Conservation (phyloP, 345 rosid species). For the Heritiera fomes region DNA sequence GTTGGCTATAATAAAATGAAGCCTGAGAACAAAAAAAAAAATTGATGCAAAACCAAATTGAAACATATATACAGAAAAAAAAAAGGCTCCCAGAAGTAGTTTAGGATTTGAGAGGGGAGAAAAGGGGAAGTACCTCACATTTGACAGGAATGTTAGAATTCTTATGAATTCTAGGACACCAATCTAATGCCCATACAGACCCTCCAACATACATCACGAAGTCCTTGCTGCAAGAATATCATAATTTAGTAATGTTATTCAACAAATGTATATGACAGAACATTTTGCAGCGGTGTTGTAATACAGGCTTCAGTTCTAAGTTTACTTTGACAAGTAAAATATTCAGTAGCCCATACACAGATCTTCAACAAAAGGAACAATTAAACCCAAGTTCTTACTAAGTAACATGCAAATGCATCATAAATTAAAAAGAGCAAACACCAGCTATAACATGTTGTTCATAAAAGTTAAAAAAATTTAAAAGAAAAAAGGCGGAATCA, state of each 20-base stretch:
- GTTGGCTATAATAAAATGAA: background rate
- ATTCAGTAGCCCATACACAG: background rate
- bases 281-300: background rate
- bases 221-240: conserved; percentile 66
- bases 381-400: background rate
- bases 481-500: background rate
- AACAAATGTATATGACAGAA: background rate
- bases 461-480: background rate
- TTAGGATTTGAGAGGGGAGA: background rate
- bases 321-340: background rate
- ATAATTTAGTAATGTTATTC: conserved; percentile 5
- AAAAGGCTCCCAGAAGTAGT: background rate
- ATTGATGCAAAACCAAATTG: background rate
- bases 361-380: background rate
- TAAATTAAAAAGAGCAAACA: background rate
- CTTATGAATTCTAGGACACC: conserved; percentile 75
- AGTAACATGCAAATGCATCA: background rate
- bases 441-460: background rate
- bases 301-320: background rate
- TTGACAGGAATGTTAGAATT: conserved; percentile 47
- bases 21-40: background rate
- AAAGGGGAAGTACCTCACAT: conserved; percentile 55
- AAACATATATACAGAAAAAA: background rate
- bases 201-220: conserved; percentile 85
- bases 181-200: conserved; percentile 87